Evolutionary conservation across 2,329 filamentous ascomycete genomes (phyloP).

Genomic region (Escovopsis sp.): DNA sequence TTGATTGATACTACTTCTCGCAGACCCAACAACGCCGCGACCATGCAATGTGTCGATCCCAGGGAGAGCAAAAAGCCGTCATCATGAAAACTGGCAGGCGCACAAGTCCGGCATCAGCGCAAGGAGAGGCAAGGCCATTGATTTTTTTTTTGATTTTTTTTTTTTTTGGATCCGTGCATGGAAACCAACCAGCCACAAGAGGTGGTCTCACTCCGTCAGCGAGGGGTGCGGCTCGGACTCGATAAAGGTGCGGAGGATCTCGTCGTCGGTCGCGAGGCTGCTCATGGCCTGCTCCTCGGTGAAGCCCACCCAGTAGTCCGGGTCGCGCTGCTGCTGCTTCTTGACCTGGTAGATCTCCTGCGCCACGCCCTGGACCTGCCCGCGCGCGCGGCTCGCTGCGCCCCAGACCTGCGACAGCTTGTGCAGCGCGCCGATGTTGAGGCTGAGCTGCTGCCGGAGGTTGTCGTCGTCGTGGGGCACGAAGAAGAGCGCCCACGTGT

Average conservation of each 20-base stretch:
- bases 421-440: slow-evolving; percentile 65
- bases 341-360: slow-evolving; percentile 53
- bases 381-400: slow-evolving; percentile 53
- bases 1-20: too few relatives aligned
- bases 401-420: slow-evolving; percentile 57
- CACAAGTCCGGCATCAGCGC: too few relatives aligned
- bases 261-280: slow-evolving; percentile 41
- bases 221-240: too few relatives aligned
- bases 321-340: slow-evolving; percentile 39
- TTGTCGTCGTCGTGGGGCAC: slow-evolving; percentile 47
- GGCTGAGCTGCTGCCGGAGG: slow-evolving; percentile 58
- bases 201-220: too few relatives aligned
- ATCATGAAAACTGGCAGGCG: too few relatives aligned
- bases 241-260: slow-evolving; percentile 41
- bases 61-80: too few relatives aligned
- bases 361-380: slow-evolving; percentile 66
- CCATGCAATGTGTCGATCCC: too few relatives aligned
- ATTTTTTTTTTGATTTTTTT: too few relatives aligned
- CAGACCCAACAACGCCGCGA: too few relatives aligned
- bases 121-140: too few relatives aligned
- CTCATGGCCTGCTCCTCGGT: slow-evolving; percentile 40
- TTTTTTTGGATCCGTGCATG: too few relatives aligned
- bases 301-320: slow-evolving; percentile 39
- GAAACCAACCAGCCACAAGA: too few relatives aligned
- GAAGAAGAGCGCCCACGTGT: slow-evolving; percentile 56